phyloP scores from a whole-genome alignment of 2,329 filamentous ascomycete genomes.

The Escovopsis sp. region DNA sequence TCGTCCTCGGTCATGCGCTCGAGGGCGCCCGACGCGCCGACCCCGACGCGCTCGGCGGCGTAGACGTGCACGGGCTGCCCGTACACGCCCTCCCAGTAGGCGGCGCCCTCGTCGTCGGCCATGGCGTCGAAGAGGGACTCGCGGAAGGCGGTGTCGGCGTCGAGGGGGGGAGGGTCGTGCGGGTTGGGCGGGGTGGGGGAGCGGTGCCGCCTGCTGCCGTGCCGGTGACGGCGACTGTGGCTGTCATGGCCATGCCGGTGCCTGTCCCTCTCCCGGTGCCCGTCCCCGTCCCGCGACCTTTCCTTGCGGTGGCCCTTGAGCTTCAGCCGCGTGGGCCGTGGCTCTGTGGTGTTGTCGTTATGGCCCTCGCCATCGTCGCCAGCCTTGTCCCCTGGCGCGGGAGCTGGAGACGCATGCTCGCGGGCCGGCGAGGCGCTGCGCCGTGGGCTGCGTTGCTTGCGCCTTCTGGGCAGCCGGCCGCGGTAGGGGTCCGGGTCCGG shows the following conservation, averaged over 20 bases:
- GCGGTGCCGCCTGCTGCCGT: conserved; percentile 16
- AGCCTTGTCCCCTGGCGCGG: neutral
- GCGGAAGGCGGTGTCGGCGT: conserved; percentile 65
- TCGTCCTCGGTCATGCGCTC: conserved; percentile 88
- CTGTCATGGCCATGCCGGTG: conserved; percentile 7
- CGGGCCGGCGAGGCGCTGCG: too few relatives aligned
- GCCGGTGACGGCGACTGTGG: conserved; percentile 14
- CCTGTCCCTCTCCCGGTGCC: conserved; percentile 10
- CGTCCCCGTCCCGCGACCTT: neutral
- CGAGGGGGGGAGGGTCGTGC: conserved; percentile 31
- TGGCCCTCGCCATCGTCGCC: conserved; percentile 6
- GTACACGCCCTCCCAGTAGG: conserved; percentile 94
- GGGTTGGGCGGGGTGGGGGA: conserved; percentile 33
- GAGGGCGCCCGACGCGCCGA: conserved; percentile 38
- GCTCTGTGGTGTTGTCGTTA: conserved; percentile 8
- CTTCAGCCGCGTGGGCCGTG: conserved; percentile 18
- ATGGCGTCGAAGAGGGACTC: conserved; percentile 94
- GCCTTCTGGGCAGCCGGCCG: too few relatives aligned
- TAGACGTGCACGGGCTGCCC: conserved; percentile 87
- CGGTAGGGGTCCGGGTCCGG: neutral
- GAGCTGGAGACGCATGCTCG: too few relatives aligned
- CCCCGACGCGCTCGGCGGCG: conserved; percentile 28
- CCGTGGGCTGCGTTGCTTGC: too few relatives aligned
- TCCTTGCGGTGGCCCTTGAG: conserved; percentile 18
- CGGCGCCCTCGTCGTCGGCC: conserved; percentile 88